These are phyloP conservation scores for Orychophragmus violaceus DNA, from an alignment of 345 rosid species.

Conservation along the genomic window DNA sequence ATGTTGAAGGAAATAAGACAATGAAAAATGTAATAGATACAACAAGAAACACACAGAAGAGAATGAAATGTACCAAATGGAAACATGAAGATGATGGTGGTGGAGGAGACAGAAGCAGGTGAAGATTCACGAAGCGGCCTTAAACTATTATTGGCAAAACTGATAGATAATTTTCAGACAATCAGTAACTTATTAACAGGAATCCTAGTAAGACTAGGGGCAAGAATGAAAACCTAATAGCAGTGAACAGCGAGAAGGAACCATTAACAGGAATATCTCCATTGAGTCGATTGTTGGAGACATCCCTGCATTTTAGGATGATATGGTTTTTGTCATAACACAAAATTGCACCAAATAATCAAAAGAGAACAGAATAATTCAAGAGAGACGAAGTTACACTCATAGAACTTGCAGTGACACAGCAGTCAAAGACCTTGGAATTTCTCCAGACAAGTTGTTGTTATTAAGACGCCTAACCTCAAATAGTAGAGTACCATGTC, in stretches of 20 bases:
- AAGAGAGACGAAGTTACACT: conserved; percentile 31
- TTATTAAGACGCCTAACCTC: conserved; percentile 71
- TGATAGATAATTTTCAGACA: conserved; percentile 32
- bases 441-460: conserved; percentile 50
- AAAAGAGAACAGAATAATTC: background rate
- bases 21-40: background rate
- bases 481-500: background rate
- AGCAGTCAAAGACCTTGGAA: conserved; percentile 50
- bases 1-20: background rate
- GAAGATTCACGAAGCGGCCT: conserved; percentile 34
- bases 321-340: background rate
- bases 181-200: conserved; percentile 15
- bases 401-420: conserved; percentile 70
- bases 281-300: conserved; percentile 56
- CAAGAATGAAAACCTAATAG: conserved; percentile 51
- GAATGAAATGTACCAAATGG: background rate
- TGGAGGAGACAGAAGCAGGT: conserved; percentile 59
- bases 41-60: background rate
- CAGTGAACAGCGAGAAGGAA: conserved; percentile 72
- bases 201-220: conserved; percentile 4
- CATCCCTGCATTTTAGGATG: conserved; percentile 56
- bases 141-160: conserved; percentile 47
- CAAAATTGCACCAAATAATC: background rate
- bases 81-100: conserved; percentile 42
- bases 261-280: conserved; percentile 78